Evolutionary conservation across 2,329 filamentous ascomycete genomes (phyloP).

Genomic region (Colletotrichum sp.): DNA sequence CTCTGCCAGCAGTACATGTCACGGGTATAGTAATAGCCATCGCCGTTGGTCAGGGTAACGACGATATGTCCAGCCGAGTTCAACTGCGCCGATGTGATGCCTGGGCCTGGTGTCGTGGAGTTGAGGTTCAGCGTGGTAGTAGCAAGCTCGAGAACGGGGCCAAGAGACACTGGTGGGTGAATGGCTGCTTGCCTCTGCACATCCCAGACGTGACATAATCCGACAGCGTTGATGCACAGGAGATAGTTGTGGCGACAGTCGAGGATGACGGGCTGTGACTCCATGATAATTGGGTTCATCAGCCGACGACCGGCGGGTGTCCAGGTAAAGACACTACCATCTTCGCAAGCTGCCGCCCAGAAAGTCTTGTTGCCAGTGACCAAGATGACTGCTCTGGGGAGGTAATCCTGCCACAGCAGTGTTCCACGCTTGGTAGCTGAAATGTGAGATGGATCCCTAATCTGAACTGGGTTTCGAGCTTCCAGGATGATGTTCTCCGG

Average conservation of each 20-base stretch:
- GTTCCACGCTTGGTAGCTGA: constrained; percentile 81
- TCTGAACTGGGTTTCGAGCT: constrained; percentile 81
- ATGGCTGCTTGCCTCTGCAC: constrained; percentile 81
- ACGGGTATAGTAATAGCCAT: constrained; percentile 89
- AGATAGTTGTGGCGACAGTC: constrained; percentile 91
- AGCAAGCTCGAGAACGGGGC: constrained; percentile 86
- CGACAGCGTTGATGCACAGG: constrained; percentile 85
- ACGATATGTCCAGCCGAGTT: constrained; percentile 88
- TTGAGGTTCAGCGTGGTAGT: constrained; percentile 79
- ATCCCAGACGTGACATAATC: constrained; percentile 94
- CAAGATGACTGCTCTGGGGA: constrained; percentile 86
- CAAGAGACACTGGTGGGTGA: constrained; percentile 88
- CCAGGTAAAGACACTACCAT: constrained; percentile 90
- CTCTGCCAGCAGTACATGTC: constrained; percentile 92
- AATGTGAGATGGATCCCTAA: constrained; percentile 82
- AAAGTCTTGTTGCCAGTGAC: constrained; percentile 89
- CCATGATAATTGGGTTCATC: constrained; percentile 83
- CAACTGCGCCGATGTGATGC: constrained; percentile 87
- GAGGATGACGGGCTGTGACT: constrained; percentile 92
- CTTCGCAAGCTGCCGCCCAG: constrained; percentile 93
- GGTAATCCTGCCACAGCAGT: constrained; percentile 90
- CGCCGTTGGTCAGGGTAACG: constrained; percentile 91
- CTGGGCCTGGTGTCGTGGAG: constrained; percentile 75
- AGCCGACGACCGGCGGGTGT: constrained; percentile 88
- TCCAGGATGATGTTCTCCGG: constrained; percentile 82